phyloP scores from a whole-genome alignment of 306 rosid species.

The Hippophae tibetana region DNA sequence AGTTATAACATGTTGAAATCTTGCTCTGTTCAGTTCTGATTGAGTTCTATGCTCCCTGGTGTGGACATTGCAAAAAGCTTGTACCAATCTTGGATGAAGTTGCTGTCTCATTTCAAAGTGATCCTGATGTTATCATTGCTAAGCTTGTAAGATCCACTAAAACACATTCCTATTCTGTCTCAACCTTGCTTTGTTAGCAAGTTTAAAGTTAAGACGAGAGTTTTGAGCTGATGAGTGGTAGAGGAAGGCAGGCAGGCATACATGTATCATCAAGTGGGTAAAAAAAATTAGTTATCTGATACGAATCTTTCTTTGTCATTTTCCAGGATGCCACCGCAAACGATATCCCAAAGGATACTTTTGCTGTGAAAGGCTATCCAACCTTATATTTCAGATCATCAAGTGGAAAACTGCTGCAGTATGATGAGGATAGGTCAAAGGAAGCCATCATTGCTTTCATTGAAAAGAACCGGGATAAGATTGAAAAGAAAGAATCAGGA shows the following conservation, averaged over 20 bases:
- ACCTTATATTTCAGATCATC: conserved; percentile 66
- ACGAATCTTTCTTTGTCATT: not conserved
- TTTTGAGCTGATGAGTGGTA: too few relatives aligned
- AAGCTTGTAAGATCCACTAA: conserved; percentile 51
- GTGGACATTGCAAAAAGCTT: conserved; percentile 85
- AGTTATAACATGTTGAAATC: conserved; percentile 3
- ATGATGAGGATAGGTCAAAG: conserved; percentile 63
- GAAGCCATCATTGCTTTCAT: conserved; percentile 61
- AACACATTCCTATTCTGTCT: too few relatives aligned
- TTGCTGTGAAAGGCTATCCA: conserved; percentile 76
- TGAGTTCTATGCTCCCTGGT: conserved; percentile 96
- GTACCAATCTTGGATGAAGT: conserved; percentile 94
- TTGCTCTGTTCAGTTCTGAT: conserved; percentile 51
- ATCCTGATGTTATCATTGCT: conserved; percentile 60
- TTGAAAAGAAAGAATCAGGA: conserved; percentile 24
- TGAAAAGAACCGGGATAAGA: conserved; percentile 60
- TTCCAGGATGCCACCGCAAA: conserved; percentile 86
- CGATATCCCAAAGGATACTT: conserved; percentile 47
- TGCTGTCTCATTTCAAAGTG: conserved; percentile 59
- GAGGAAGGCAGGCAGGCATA: not conserved
- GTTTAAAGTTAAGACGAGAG: too few relatives aligned
- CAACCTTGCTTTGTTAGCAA: too few relatives aligned
- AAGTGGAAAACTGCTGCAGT: conserved; percentile 49
- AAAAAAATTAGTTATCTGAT: not conserved
- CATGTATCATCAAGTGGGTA: not conserved